These are phyloP conservation scores for Aureobasidium lini DNA, from an alignment of 2,329 filamentous ascomycete species.

Conservation along the genomic window DNA sequence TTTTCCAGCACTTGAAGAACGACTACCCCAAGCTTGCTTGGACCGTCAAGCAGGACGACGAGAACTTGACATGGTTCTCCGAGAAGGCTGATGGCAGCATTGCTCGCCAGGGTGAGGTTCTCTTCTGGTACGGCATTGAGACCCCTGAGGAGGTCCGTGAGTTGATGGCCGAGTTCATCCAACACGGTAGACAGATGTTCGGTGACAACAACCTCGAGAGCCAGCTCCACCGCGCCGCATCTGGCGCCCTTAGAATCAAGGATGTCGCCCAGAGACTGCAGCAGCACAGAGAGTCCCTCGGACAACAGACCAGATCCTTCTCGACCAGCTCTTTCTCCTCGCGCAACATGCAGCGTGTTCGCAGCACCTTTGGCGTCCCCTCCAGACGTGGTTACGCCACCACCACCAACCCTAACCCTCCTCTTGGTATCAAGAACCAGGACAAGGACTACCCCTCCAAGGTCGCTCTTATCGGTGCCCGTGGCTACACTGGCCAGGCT, in stretches of 20 bases:
- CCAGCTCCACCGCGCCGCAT: conserved; percentile 71
- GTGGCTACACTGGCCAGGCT: conserved; percentile 89
- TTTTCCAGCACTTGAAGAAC: conserved; percentile 88
- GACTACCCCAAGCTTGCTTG: conserved; percentile 86
- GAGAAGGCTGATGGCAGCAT: conserved; percentile 93
- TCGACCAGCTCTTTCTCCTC: conserved; percentile 48
- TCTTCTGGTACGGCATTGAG: conserved; percentile 94
- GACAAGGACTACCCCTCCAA: conserved; percentile 72
- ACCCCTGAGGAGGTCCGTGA: conserved; percentile 72
- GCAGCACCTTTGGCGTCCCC: conserved; percentile 14
- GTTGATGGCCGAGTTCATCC: conserved; percentile 76
- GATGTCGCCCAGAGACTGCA: conserved; percentile 39
- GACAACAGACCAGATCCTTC: conserved; percentile 59
- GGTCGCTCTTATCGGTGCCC: conserved; percentile 81
- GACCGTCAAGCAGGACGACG: conserved; percentile 94
- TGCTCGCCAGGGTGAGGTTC: conserved; percentile 68
- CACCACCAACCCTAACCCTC: conserved; percentile 80
- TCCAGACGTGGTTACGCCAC: conserved; percentile 47
- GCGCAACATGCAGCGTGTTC: conserved; percentile 14
- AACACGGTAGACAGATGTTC: conserved; percentile 78
- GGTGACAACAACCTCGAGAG: conserved; percentile 83
- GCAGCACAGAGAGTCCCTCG: conserved; percentile 17
- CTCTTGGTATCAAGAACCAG: conserved; percentile 78
- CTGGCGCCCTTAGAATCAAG: conserved; percentile 56
- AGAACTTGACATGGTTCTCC: conserved; percentile 97